Conservation (phyloP, 2,329 filamentous ascomycete genomes). For the Colletotrichum sidae region DNA sequence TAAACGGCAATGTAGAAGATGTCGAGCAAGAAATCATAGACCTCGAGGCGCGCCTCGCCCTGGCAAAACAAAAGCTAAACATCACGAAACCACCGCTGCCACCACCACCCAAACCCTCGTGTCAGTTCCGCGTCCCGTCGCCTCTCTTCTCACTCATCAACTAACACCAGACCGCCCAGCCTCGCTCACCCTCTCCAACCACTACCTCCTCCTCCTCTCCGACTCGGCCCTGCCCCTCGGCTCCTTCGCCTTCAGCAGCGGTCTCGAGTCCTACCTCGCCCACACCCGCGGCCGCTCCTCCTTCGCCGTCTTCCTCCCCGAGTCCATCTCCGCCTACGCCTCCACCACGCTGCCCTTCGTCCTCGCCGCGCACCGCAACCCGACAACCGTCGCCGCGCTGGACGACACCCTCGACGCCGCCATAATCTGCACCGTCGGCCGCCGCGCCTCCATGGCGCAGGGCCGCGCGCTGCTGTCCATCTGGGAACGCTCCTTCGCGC, state of each 20-base stretch:
- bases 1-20: conserved; percentile 33
- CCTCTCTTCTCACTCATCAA: conserved; percentile 7
- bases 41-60: conserved; percentile 65
- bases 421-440: conserved; percentile 82
- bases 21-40: conserved; percentile 67
- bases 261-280: conserved; percentile 84
- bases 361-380: conserved; percentile 72
- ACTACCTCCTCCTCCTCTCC: conserved; percentile 81
- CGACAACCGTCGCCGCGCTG: conserved; percentile 62
- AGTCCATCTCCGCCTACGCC: conserved; percentile 78
- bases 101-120: conserved; percentile 34
- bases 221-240: conserved; percentile 86
- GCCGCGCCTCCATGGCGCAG: conserved; percentile 80
- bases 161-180: conserved; percentile 1
- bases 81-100: not conserved
- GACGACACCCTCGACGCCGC: conserved; percentile 84
- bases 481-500: conserved; percentile 78
- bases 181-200: conserved; percentile 49
- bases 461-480: conserved; percentile 79
- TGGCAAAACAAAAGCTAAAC: conserved; percentile 58
- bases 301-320: conserved; percentile 75
- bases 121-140: conserved; percentile 38
- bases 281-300: conserved; percentile 65
- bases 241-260: conserved; percentile 88
- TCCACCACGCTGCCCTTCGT: conserved; percentile 81